Percentiles rank a stretch among this genome's conserved stretches.
Evolutionary conservation across 1,139 yeast species (phyloP).

Genomic region (Hyphopichia pseudoburtonii): DNA sequence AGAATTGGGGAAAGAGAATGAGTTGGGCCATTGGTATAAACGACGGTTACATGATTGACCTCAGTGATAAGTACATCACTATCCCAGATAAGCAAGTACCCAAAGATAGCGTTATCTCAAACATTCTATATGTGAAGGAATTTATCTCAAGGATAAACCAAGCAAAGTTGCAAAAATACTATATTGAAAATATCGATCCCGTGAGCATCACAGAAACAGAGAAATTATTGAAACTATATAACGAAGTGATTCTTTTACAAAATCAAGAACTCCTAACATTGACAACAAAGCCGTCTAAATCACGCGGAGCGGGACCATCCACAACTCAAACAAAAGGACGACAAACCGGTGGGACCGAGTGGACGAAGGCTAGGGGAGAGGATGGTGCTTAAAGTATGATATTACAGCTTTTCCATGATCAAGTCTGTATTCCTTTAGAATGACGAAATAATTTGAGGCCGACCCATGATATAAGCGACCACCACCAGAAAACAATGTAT

Average conservation of each 20-base stretch:
- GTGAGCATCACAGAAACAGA: constrained; percentile 16
- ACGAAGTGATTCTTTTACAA: constrained; percentile 24
- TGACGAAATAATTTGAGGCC: constrained; percentile 77
- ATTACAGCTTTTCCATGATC: neutral
- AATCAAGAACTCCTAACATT: constrained; percentile 18
- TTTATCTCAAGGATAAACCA: constrained; percentile 41
- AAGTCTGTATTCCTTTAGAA: constrained; percentile 52
- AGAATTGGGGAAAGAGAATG: constrained; percentile 94
- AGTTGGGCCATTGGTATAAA: constrained; percentile 77
- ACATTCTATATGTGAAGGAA: constrained; percentile 39
- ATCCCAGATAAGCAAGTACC: constrained; percentile 51
- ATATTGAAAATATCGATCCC: constrained; percentile 21
- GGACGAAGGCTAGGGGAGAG: constrained; percentile 81
- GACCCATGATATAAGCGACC: constrained; percentile 75
- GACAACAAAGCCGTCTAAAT: constrained; percentile 6
- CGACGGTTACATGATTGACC: constrained; percentile 61
- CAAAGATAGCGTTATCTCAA: constrained; percentile 38
- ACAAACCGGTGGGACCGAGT: constrained; percentile 72
- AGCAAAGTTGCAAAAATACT: constrained; percentile 28
- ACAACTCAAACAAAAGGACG: constrained; percentile 44
- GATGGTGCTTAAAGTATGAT: constrained; percentile 40
- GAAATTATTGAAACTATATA: constrained; percentile 20
- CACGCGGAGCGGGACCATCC: constrained; percentile 6
- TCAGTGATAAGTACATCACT: constrained; percentile 67
- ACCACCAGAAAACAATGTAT: constrained; percentile 68